A percentile compares a stretch with the other conserved stretches of the same genome.
Conservation (phyloP, 1,139 yeast genomes). For the Hansenula sp. region DNA sequence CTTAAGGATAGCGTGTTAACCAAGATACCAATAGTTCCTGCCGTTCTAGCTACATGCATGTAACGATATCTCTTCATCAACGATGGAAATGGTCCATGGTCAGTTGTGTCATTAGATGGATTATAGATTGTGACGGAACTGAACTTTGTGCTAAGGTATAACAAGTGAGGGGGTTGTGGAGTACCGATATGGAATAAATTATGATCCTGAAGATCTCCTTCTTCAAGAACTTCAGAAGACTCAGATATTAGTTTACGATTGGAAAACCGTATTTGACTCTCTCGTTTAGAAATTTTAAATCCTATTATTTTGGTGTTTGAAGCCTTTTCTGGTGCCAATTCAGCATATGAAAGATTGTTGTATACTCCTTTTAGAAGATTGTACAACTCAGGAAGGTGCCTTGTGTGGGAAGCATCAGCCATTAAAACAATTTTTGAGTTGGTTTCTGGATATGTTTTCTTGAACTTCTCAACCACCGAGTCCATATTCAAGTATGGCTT, state of each 20-base stretch:
- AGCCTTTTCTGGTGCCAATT: conserved; percentile 35
- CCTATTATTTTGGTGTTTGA: conserved; percentile 39
- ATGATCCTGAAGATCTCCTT: conserved; percentile 31
- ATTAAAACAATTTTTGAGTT: conserved; percentile 48
- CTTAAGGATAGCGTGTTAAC: conserved; percentile 83
- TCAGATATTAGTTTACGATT: conserved; percentile 22
- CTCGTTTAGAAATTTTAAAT: conserved; percentile 24
- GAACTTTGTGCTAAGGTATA: conserved; percentile 73
- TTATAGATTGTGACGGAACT: conserved; percentile 47
- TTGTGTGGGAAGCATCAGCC: conserved; percentile 65
- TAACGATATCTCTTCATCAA: conserved; percentile 78
- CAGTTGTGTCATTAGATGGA: conserved; percentile 28
- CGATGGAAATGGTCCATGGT: conserved; percentile 67
- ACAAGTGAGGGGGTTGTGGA: conserved; percentile 76
- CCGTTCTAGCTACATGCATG: conserved; percentile 86
- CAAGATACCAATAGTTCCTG: conserved; percentile 87
- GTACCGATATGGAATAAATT: conserved; percentile 64
- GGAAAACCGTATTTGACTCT: conserved; percentile 16
- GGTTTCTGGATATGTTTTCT: conserved; percentile 31
- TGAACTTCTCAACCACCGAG: conserved; percentile 33
- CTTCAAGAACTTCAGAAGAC: conserved; percentile 12
- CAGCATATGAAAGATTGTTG: conserved; percentile 45
- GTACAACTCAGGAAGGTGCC: conserved; percentile 35
- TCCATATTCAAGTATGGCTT: conserved; percentile 47
- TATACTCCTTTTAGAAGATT: conserved; percentile 34